A percentile compares a stretch with the other conserved stretches of the same genome.
These are phyloP conservation scores for Xylaria castorea DNA, from an alignment of 495 filamentous ascomycete species.

Conservation along the genomic window DNA sequence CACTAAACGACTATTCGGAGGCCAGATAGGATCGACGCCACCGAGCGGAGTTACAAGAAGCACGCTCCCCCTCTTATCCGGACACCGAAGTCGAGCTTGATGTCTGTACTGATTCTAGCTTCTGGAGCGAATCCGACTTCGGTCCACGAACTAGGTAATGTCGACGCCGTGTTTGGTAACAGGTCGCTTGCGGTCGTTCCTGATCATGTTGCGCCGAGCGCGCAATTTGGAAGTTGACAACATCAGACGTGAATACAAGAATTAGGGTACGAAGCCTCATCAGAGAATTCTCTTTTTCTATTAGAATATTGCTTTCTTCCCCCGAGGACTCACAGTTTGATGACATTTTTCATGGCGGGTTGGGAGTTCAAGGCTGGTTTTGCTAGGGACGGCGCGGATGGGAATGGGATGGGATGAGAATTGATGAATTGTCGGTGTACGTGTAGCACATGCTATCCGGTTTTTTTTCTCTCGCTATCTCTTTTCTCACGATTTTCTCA, in stretches of 20 bases:
- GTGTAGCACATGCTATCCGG: not conserved
- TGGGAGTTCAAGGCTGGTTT: conserved; percentile 10
- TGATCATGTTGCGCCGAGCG: not conserved
- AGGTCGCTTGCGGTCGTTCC: not conserved
- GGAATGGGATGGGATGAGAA: not conserved
- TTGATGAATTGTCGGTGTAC: not conserved
- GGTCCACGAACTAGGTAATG: not conserved
- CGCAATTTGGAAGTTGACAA: not conserved
- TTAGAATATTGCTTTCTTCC: not conserved
- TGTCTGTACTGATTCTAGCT: conserved; percentile 8
- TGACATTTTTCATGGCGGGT: not conserved
- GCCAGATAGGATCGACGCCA: conserved; percentile 48
- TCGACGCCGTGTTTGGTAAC: not conserved
- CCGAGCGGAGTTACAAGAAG: not conserved
- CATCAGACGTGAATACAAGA: not conserved
- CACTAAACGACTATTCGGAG: conserved; percentile 96
- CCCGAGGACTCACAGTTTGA: not conserved
- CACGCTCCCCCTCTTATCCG: not conserved
- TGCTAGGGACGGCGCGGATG: not conserved
- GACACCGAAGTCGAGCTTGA: not conserved
- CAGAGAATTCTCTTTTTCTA: not conserved
- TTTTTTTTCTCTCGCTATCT: not conserved
- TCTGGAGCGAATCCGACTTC: conserved; percentile 16
- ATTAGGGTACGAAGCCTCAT: not conserved
- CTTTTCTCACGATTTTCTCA: not conserved